Conservation (phyloP, 768 basidiomycete genomes). For the Tricholoma flavovirens region DNA sequence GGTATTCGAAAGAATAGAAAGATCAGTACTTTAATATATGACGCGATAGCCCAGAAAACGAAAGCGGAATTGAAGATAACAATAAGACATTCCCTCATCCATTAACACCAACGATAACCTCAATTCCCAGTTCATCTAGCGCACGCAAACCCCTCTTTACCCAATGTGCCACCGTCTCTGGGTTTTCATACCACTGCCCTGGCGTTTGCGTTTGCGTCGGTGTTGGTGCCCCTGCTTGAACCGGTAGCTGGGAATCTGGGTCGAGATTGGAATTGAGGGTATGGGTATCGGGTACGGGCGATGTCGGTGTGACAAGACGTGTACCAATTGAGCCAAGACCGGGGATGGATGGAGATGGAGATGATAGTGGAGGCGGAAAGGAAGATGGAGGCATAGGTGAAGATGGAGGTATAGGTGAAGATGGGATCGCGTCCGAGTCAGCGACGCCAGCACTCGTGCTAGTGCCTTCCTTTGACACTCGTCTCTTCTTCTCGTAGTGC, state of each 20-base stretch:
- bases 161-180: constrained; percentile 42
- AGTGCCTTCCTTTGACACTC: no score
- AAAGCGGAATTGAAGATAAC: no score
- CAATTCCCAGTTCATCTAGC: constrained; percentile 44
- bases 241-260: neutral
- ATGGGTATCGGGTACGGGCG: neutral
- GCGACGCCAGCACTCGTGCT: no score
- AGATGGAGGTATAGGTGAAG: neutral
- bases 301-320: neutral
- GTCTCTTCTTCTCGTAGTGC: no score
- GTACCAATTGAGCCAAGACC: neutral
- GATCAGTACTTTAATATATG: no score
- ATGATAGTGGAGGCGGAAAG: neutral
- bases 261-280: no score
- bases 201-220: no score
- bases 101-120: constrained; percentile 32
- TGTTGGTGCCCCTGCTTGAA: neutral
- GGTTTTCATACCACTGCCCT: constrained; percentile 50
- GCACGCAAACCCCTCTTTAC: constrained; percentile 43
- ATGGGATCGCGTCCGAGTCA: no score
- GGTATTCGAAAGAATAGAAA: no score
- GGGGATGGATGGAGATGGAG: neutral
- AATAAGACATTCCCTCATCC: no score
- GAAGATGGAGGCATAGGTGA: neutral
- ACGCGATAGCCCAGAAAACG: no score